Percentiles rank a stretch among this genome's conserved stretches.
phyloP scores from a whole-genome alignment of 139 green algal species.

The Choricystis sp. region DNA sequence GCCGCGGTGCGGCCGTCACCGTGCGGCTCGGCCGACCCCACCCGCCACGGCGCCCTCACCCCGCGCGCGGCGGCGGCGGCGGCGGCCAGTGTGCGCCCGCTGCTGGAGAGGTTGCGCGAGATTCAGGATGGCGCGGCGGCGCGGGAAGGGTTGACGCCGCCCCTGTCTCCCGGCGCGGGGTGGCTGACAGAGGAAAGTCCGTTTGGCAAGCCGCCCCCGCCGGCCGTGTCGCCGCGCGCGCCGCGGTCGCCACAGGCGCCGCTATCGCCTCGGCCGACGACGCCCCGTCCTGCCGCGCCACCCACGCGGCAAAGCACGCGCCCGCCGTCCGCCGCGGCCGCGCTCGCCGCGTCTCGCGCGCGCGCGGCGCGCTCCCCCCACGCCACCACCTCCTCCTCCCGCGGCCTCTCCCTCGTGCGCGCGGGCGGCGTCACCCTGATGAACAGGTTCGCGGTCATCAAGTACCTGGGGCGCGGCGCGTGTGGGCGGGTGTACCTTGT shows the following conservation, averaged over 20 bases:
- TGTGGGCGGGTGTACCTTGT: conserved; percentile 67
- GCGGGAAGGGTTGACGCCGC: neutral
- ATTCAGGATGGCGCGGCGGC: neutral
- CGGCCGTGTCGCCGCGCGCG: neutral
- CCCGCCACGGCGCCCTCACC: neutral
- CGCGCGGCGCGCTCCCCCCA: too few species aligned
- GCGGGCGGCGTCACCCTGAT: conserved; percentile 58
- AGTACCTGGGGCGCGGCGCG: conserved; percentile 55
- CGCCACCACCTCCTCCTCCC: neutral
- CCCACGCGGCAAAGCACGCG: neutral
- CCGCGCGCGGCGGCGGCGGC: too few species aligned
- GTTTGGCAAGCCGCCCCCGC: too few species aligned
- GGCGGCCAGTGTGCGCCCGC: neutral
- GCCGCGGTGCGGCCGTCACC: neutral
- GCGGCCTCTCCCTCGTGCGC: conserved; percentile 37
- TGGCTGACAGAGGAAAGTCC: too few species aligned
- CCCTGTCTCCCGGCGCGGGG: neutral
- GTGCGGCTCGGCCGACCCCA: too few species aligned
- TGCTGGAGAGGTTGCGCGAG: neutral
- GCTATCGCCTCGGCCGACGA: too few species aligned
- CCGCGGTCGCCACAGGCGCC: too few species aligned
- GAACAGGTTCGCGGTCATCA: conserved; percentile 72
- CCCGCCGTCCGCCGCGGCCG: too few species aligned
- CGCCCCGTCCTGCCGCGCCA: too few species aligned
- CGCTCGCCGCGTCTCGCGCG: neutral